Evolutionary conservation across 1,139 yeast genomes (phyloP).

Genomic region (Candida labiduridarum): DNA sequence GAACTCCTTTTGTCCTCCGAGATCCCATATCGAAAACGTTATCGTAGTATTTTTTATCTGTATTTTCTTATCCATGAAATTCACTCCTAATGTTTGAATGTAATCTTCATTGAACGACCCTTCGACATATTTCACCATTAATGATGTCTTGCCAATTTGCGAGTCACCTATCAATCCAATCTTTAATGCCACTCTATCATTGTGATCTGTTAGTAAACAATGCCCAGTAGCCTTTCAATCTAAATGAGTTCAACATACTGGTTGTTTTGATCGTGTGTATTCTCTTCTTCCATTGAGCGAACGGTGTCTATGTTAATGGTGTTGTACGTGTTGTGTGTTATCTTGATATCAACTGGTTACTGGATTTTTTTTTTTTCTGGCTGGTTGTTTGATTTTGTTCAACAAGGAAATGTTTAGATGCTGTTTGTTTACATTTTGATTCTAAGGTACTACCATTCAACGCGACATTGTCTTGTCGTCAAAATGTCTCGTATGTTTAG

Average conservation of each 20-base stretch:
- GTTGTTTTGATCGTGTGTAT: constrained; percentile 28
- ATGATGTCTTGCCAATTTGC: constrained; percentile 95
- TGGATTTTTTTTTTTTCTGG: constrained; percentile 4
- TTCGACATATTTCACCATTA: constrained; percentile 96
- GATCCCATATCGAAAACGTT: constrained; percentile 92
- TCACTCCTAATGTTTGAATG: constrained; percentile 92
- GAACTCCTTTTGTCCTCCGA: constrained; percentile 96
- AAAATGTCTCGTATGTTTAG: constrained; percentile 1
- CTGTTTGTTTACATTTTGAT: constrained; percentile 13
- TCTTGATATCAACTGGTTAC: neutral
- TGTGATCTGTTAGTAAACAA: constrained; percentile 3
- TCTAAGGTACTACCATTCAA: constrained; percentile 1
- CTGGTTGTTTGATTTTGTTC: constrained; percentile 4
- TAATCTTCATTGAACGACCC: constrained; percentile 91
- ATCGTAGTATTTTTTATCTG: constrained; percentile 87
- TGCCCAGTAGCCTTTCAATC: too few species aligned
- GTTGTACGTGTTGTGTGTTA: neutral
- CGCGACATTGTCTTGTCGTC: constrained; percentile 5
- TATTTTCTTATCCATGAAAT: constrained; percentile 90
- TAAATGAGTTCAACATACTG: constrained; percentile 32
- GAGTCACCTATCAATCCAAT: constrained; percentile 97
- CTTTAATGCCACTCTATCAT: constrained; percentile 68
- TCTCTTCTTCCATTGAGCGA: constrained; percentile 9
- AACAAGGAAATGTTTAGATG: neutral
- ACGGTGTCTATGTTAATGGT: neutral